Base-by-base conservation (phyloP, 1,284 basidiomycete genomes). In the Ustilago crameri region DNA sequence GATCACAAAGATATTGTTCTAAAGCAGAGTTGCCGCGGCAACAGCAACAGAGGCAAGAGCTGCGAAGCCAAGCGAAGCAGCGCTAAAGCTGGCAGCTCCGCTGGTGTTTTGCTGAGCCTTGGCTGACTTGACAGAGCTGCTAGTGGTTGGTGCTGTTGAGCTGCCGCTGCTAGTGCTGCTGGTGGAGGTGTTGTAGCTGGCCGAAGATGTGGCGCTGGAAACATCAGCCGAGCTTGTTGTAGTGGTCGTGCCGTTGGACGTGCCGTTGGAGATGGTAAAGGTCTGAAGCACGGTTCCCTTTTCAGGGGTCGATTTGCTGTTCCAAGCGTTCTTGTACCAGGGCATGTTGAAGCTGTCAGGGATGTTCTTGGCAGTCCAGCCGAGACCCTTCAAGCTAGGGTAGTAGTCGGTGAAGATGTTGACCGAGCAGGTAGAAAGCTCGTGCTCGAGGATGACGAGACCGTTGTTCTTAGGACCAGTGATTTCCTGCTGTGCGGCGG, bases 361-460 rank as follows among this genome's bases (percentile, higher is more conserved):
- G 5, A 79, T 46, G 41, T 68, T 61, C 41, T 41, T 24, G 1
- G 64, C 30, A 18, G 35, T 87, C 92, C 92, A 94, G 30, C 88
- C 89, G 65, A 89, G 89, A 14, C 85, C 67, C 54, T 86, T 84
- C 79, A 93, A 89, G 42, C 88, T 64, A 3, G 90, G 88, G 82
- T 87, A 93, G 14, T 88, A 83, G 51, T 86, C 84, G 14, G 91
- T 90, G 85, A 93, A 95, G 8, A 88, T 87, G 45, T 86, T 80
- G 38, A 93, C 88, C 22, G 90, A 86, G 59, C 86, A 78, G 45
- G 87, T 84, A 18, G 86, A 87, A n/a, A 90, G 84, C 83, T 94
- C 93, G 84, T 95, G 93, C 84, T 94, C 91, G 67, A 95, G 87
- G 62, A 92, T 86, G 73, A 93, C 87, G 18, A 93, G 87, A 34